Conservation (phyloP, 352 stramenopile species). For the Globisporangium irregulare region DNA sequence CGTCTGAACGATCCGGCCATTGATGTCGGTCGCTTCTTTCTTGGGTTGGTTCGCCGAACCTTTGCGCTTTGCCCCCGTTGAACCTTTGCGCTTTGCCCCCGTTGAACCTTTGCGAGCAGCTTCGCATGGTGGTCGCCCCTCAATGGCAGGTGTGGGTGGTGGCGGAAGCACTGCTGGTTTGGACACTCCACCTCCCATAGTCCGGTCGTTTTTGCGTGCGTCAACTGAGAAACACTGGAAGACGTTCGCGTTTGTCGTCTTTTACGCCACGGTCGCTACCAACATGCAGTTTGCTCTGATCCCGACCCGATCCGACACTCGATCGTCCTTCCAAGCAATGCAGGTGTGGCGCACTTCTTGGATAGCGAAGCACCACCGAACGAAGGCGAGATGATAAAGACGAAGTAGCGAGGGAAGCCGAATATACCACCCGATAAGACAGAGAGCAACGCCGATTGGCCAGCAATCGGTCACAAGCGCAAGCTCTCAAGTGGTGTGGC, state of each 20-base stretch:
- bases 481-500: not conserved
- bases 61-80: not conserved
- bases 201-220: constrained; percentile 4
- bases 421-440: not conserved
- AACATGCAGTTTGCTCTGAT: constrained; percentile 10
- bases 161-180: constrained; percentile 10
- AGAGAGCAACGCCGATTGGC: not conserved
- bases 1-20: constrained; percentile 64
- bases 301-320: not conserved
- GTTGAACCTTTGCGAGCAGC: not conserved
- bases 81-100: not conserved
- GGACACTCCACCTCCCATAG: constrained; percentile 42
- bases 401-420: not conserved
- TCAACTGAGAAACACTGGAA: not conserved
- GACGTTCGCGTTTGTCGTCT: not conserved
- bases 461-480: not conserved
- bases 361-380: not conserved
- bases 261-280: not conserved
- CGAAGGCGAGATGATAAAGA: not conserved
- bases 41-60: constrained; percentile 14
- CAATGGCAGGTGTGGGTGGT: not conserved
- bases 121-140: not conserved
- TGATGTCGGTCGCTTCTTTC: constrained; percentile 52
- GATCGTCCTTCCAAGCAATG: not conserved
- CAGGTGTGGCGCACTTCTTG: not conserved